These are phyloP conservation scores for Quillaja saponaria DNA, from an alignment of 306 rosid genomes.

Conservation along the genomic window DNA sequence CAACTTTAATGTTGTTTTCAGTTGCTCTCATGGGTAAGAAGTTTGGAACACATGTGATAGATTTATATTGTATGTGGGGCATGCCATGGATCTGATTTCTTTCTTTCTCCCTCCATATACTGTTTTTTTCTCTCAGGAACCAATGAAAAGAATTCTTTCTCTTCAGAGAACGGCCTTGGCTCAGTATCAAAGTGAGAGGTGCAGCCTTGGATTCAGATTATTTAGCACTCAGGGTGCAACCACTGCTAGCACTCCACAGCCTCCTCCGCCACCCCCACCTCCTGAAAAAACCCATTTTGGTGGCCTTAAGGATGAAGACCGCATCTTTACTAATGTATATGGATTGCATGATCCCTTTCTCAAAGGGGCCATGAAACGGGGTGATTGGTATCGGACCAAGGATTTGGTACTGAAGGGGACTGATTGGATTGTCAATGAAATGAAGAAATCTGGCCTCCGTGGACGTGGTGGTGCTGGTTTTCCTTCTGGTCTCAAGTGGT, in stretches of 20 bases:
- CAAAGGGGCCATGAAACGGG: slow-evolving; percentile 96
- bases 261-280: slow-evolving; percentile 85
- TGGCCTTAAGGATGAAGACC: slow-evolving; percentile 93
- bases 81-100: slow-evolving; percentile 17
- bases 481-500: slow-evolving; percentile 99
- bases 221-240: slow-evolving; percentile 83
- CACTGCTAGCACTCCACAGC: slow-evolving; percentile 63
- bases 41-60: no score
- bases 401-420: slow-evolving; percentile 88
- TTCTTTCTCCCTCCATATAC: slow-evolving; percentile 3
- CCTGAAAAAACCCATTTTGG: slow-evolving; percentile 97
- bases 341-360: slow-evolving; percentile 95
- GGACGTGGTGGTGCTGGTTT: slow-evolving; percentile 99
- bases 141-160: slow-evolving; percentile 68
- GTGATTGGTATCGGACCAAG: slow-evolving; percentile 92
- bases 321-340: slow-evolving; percentile 90
- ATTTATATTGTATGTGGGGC: no score
- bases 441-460: slow-evolving; percentile 96
- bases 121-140: slow-evolving; percentile 49
- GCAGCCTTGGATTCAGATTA: slow-evolving; percentile 54
- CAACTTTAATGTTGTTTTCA: no score
- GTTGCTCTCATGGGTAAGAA: no score
- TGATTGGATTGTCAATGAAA: slow-evolving; percentile 98
- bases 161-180: slow-evolving; percentile 54
- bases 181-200: slow-evolving; percentile 43